A percentile compares a stretch with the other conserved stretches of the same genome.
phyloP scores from a whole-genome alignment of 345 rosid genomes.

The Cardamine chenopodiifolia region DNA sequence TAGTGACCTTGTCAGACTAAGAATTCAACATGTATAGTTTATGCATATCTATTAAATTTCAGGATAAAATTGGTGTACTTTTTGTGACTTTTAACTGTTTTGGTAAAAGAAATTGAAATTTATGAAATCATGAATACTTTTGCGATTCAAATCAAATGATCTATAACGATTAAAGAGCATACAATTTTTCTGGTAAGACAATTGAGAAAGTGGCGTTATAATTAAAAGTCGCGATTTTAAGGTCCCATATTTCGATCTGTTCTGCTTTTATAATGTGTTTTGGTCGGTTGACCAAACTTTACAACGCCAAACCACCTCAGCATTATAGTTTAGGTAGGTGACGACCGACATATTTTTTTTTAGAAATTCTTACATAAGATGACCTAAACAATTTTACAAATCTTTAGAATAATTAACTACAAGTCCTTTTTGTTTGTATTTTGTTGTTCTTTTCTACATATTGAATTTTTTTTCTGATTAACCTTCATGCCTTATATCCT shows the following conservation, averaged over 20 bases:
- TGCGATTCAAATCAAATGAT: conserved; percentile 6
- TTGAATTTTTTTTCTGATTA: neutral
- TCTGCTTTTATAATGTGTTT: conserved; percentile 33
- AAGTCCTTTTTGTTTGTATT: neutral
- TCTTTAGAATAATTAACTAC: neutral
- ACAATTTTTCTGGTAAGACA: conserved; percentile 25
- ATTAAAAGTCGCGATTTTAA: conserved; percentile 28
- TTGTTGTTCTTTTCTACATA: neutral
- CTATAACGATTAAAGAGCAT: conserved; percentile 4
- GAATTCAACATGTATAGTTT: neutral
- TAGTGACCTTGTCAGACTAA: neutral
- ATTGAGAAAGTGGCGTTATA: conserved; percentile 4
- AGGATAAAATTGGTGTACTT: neutral
- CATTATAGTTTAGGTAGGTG: conserved; percentile 29
- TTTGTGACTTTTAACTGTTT: conserved; percentile 8
- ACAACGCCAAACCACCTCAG: conserved; percentile 33
- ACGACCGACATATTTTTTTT: neutral
- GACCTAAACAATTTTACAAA: neutral
- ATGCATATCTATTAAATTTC: neutral
- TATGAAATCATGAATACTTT: conserved; percentile 1
- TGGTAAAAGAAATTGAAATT: conserved; percentile 11
- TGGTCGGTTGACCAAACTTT: conserved; percentile 43
- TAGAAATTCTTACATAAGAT: neutral
- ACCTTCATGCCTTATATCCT: neutral
- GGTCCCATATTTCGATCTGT: conserved; percentile 39